Evolutionary conservation across 2,329 filamentous ascomycete species (phyloP).

Genomic region (Ceratocystis colombiana): DNA sequence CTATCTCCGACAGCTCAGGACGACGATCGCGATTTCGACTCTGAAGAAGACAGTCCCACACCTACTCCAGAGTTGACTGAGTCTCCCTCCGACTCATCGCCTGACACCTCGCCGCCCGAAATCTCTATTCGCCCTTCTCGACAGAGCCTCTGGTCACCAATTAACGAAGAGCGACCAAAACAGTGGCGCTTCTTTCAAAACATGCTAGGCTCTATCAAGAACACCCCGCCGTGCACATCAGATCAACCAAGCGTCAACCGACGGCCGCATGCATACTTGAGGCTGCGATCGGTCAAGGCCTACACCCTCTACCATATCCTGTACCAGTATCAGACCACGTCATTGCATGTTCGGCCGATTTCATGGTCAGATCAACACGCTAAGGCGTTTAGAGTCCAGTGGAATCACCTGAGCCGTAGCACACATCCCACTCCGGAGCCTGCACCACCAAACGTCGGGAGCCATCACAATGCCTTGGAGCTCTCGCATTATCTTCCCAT

Average conservation of each 20-base stretch:
- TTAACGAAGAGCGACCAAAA: background rate
- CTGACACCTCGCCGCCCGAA: background rate
- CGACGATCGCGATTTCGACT: background rate
- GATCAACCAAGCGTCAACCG: background rate
- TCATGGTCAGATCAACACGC: slow-evolving; percentile 47
- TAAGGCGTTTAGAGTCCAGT: slow-evolving; percentile 40
- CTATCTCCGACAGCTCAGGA: background rate
- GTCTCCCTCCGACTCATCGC: background rate
- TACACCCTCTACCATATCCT: slow-evolving; percentile 23
- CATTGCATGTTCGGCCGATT: slow-evolving; percentile 45
- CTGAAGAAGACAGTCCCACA: background rate
- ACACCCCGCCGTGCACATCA: background rate
- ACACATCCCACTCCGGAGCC: background rate
- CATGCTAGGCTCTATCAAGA: slow-evolving; percentile 5
- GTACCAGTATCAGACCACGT: slow-evolving; percentile 26
- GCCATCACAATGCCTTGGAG: slow-evolving; percentile 1
- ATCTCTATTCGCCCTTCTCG: background rate
- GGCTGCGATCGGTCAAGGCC: slow-evolving; percentile 16
- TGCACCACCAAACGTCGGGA: background rate
- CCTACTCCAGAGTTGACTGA: background rate
- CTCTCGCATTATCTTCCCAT: background rate
- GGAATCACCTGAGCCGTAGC: slow-evolving; percentile 35
- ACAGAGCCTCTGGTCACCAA: background rate
- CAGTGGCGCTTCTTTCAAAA: background rate
- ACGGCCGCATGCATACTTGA: background rate